Percentiles rank a stretch among this genome's conserved stretches.
Conservation (phyloP, 257 asterid species). For the Perilla frutescens region DNA sequence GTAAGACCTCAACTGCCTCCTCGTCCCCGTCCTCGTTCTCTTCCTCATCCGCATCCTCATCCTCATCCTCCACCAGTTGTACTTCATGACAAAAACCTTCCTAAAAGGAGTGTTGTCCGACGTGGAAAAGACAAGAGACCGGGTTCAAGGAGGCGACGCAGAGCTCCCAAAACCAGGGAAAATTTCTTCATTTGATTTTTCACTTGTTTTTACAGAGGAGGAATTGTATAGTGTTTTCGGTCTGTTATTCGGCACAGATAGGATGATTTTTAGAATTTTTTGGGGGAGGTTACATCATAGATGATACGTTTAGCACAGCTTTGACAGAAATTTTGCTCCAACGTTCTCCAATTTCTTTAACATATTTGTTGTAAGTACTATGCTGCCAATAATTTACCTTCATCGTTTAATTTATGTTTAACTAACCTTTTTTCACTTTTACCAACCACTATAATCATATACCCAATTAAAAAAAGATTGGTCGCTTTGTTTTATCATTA, state of each 20-base stretch:
- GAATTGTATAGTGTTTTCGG: conserved; percentile 44
- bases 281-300: conserved; percentile 12
- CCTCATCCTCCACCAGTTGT: conserved; percentile 42
- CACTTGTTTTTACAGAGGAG: conserved; percentile 35
- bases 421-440: too few relatives aligned
- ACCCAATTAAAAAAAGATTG: too few relatives aligned
- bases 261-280: conserved; percentile 36
- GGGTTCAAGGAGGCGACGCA: conserved; percentile 73
- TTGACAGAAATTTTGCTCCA: conserved; percentile 34
- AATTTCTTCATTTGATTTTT: conserved; percentile 47
- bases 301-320: conserved; percentile 30
- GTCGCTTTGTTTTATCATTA: too few relatives aligned
- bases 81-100: conserved; percentile 39
- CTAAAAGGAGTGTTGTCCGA: conserved; percentile 43
- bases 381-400: conserved; percentile 39
- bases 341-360: conserved; percentile 26
- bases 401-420: not conserved
- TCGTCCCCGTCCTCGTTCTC: conserved; percentile 14
- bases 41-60: conserved; percentile 32
- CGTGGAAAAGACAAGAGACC: conserved; percentile 76
- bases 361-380: conserved; percentile 45
- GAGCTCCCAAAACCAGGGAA: conserved; percentile 55
- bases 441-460: too few relatives aligned
- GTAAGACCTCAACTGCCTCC: conserved; percentile 19
- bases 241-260: conserved; percentile 32